A percentile compares a stretch with the other conserved stretches of the same genome.
These are phyloP conservation scores for Chiua sp. DNA, from an alignment of 1,284 basidiomycete species.

Conservation along the genomic window DNA sequence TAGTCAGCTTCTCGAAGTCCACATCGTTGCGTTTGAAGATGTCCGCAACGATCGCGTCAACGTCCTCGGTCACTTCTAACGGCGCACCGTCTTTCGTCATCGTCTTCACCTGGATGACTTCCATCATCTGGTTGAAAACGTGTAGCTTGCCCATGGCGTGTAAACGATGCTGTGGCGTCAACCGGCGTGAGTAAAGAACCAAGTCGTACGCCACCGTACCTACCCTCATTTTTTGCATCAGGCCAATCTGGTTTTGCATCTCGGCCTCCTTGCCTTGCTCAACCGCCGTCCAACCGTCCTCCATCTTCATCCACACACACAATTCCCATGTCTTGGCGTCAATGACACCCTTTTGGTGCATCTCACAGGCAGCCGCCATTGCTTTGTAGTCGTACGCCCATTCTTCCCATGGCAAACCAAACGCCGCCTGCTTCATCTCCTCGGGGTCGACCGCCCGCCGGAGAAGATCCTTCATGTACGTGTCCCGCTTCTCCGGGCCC, in stretches of 20 bases:
- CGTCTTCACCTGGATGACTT: slow-evolving; percentile 39
- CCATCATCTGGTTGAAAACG: slow-evolving; percentile 40
- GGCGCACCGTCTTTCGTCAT: slow-evolving; percentile 28
- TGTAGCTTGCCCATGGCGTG: slow-evolving; percentile 35
- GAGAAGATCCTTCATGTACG: slow-evolving; percentile 31
- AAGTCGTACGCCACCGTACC: background rate
- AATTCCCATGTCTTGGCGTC: slow-evolving; percentile 32
- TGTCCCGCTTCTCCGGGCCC: slow-evolving; percentile 34
- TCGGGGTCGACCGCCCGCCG: slow-evolving; percentile 35
- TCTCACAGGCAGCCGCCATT: slow-evolving; percentile 32
- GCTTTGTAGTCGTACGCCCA: slow-evolving; percentile 37
- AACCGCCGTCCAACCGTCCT: slow-evolving; percentile 31
- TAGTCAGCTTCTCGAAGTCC: slow-evolving; percentile 35
- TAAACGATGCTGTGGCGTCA: slow-evolving; percentile 26
- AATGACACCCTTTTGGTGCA: slow-evolving; percentile 24
- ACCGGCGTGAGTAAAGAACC: slow-evolving; percentile 3
- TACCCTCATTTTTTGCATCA: slow-evolving; percentile 39
- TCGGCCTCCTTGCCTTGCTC: slow-evolving; percentile 33
- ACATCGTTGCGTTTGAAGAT: slow-evolving; percentile 38
- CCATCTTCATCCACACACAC: slow-evolving; percentile 40
- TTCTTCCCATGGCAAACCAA: slow-evolving; percentile 40
- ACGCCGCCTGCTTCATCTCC: slow-evolving; percentile 28
- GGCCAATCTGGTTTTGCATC: slow-evolving; percentile 22
- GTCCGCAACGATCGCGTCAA: slow-evolving; percentile 37
- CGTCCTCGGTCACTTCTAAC: slow-evolving; percentile 34